phyloP scores from a whole-genome alignment of 192 early-diverging fungal species.

The Rhizophagus clarus region DNA sequence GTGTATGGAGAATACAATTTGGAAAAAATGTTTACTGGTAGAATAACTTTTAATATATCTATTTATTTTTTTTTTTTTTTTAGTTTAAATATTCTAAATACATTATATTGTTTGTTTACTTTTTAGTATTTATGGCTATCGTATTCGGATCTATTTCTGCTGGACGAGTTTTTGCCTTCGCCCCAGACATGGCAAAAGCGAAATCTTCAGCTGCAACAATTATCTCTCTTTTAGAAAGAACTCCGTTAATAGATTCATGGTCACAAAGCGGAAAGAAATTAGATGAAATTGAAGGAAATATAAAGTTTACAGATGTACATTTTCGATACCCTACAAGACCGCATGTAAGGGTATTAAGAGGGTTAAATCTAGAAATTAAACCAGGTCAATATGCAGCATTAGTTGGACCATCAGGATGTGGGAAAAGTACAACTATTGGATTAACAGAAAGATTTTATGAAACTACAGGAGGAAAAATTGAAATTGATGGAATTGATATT shows the following conservation, averaged over 20 bases:
- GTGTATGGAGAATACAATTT: constrained; percentile 26
- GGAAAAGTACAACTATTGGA: constrained; percentile 68
- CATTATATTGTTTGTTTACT: neutral
- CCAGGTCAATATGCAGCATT: constrained; percentile 74
- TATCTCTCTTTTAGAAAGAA: constrained; percentile 51
- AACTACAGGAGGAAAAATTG: constrained; percentile 42
- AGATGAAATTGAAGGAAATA: constrained; percentile 36
- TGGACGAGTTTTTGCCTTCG: constrained; percentile 51
- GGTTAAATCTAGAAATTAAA: constrained; percentile 55
- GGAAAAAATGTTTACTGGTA: constrained; percentile 7
- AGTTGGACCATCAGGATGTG: constrained; percentile 74
- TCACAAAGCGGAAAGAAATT: constrained; percentile 36
- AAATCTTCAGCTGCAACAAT: constrained; percentile 57
- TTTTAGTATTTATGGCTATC: constrained; percentile 39
- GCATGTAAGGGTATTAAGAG: constrained; percentile 61
- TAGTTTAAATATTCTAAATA: constrained; percentile 12
- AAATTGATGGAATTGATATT: constrained; percentile 47
- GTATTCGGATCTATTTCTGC: constrained; percentile 42
- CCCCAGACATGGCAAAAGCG: constrained; percentile 62
- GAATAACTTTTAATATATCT: neutral
- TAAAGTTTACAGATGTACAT: constrained; percentile 39
- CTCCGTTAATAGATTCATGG: constrained; percentile 47
- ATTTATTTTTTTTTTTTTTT: too few species aligned
- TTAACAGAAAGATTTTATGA: constrained; percentile 64
- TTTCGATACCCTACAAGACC: constrained; percentile 63